phyloP scores from a whole-genome alignment of 2,329 filamentous ascomycete species.

The Diaporthe sp. region DNA sequence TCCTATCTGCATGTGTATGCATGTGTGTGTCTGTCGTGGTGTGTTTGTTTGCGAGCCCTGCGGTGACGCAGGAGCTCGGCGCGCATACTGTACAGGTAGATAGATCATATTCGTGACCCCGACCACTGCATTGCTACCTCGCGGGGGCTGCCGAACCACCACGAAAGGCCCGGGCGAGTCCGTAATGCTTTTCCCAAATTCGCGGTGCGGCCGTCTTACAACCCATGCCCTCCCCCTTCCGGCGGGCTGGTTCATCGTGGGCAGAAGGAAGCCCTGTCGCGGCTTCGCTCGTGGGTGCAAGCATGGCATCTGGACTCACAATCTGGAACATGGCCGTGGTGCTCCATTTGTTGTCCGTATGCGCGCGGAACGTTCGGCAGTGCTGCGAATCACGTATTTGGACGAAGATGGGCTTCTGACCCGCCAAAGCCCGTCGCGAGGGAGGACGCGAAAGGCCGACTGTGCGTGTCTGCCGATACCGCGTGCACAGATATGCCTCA shows the following conservation, averaged over 20 bases:
- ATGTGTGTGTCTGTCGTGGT: not conserved
- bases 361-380: not conserved
- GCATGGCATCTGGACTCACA: not conserved
- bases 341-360: not conserved
- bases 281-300: not conserved
- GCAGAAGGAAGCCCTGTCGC: not conserved
- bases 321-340: not conserved
- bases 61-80: constrained; percentile 6
- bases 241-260: not conserved
- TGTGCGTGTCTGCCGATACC: not conserved
- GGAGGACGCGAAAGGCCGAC: constrained; percentile 12
- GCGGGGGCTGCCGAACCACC: constrained; percentile 1
- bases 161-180: not conserved
- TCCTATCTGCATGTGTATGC: not conserved
- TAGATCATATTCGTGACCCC: constrained; percentile 7
- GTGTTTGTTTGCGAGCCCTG: not conserved
- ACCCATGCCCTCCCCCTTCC: not conserved
- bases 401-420: not conserved
- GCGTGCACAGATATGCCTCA: not conserved
- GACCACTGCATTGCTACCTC: not conserved
- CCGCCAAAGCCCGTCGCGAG: not conserved
- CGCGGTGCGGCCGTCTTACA: constrained; percentile 22
- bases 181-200: not conserved
- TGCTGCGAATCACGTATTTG: no score
- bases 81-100: not conserved